Percentiles rank a stretch among this genome's conserved stretches.
phyloP scores from a whole-genome alignment of 352 stramenopile genomes.

The Globisporangium abappressorium region DNA sequence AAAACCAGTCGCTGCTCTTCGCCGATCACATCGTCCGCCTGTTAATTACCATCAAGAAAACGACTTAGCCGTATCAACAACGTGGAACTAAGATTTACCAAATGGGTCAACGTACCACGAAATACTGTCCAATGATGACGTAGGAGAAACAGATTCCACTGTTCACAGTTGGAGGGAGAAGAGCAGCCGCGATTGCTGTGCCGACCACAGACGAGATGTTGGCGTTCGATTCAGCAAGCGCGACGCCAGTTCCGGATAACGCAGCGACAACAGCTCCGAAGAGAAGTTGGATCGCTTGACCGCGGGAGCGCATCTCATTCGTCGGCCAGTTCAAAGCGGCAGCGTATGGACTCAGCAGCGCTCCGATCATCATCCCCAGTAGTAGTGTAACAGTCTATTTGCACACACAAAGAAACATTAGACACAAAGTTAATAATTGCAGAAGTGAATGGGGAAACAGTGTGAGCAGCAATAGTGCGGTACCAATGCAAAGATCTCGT shows the following conservation, averaged over 20 bases:
- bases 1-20: slow-evolving; percentile 85
- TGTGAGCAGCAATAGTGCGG: slow-evolving; percentile 2
- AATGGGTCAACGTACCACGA: slow-evolving; percentile 44
- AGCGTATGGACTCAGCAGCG: slow-evolving; percentile 75
- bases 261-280: slow-evolving; percentile 81
- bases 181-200: slow-evolving; percentile 77
- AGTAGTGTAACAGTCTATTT: slow-evolving; percentile 70
- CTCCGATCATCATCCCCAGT: slow-evolving; percentile 78
- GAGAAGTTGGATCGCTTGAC: slow-evolving; percentile 73
- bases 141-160: slow-evolving; percentile 86
- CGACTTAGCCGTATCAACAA: not conserved
- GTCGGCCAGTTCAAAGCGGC: slow-evolving; percentile 79
- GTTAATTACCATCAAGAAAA: not conserved
- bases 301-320: slow-evolving; percentile 74
- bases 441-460: not conserved
- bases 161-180: slow-evolving; percentile 86
- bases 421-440: not conserved
- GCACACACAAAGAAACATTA: not conserved
- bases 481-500: slow-evolving; percentile 79
- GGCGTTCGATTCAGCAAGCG: slow-evolving; percentile 79
- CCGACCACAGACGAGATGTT: slow-evolving; percentile 90
- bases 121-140: slow-evolving; percentile 81
- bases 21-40: slow-evolving; percentile 70
- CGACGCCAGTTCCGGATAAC: slow-evolving; percentile 71
- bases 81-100: not conserved